Conservation (phyloP, 2,329 filamentous ascomycete genomes). For the Aspergillus neotritici region DNA sequence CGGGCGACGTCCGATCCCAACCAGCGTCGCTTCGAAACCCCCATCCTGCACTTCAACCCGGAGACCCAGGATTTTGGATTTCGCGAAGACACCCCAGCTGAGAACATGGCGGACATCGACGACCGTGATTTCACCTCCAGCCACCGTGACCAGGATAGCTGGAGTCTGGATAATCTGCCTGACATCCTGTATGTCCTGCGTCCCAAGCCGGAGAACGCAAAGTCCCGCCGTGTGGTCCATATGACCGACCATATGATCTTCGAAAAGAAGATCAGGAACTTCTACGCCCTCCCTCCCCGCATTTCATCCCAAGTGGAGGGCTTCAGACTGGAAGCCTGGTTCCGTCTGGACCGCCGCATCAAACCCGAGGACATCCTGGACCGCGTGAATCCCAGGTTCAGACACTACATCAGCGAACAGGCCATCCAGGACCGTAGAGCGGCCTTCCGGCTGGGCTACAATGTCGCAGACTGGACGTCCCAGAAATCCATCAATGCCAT, state of each 20-base stretch:
- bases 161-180: slow-evolving; percentile 21
- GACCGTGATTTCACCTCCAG: slow-evolving; percentile 6
- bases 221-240: slow-evolving; percentile 1
- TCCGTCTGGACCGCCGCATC: slow-evolving; percentile 20
- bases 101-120: background rate
- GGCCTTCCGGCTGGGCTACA: slow-evolving; percentile 10
- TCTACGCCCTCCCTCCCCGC: slow-evolving; percentile 10
- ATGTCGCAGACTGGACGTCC: slow-evolving; percentile 10
- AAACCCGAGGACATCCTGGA: slow-evolving; percentile 19
- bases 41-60: too few species aligned
- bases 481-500: slow-evolving; percentile 8
- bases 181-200: slow-evolving; percentile 22
- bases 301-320: slow-evolving; percentile 20
- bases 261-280: slow-evolving; percentile 10
- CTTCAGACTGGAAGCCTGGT: slow-evolving; percentile 24
- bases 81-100: background rate
- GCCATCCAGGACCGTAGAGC: slow-evolving; percentile 10
- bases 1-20: too few species aligned
- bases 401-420: background rate
- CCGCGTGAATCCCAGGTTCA: slow-evolving; percentile 15
- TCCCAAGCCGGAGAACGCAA: slow-evolving; percentile 4
- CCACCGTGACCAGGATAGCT: slow-evolving; percentile 14
- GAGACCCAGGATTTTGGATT: background rate
- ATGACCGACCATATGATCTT: slow-evolving; percentile 11
- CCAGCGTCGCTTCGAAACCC: too few species aligned